These are phyloP conservation scores for Phialocephala subalpina DNA, from an alignment of 2,329 filamentous ascomycete species.

Conservation along the genomic window DNA sequence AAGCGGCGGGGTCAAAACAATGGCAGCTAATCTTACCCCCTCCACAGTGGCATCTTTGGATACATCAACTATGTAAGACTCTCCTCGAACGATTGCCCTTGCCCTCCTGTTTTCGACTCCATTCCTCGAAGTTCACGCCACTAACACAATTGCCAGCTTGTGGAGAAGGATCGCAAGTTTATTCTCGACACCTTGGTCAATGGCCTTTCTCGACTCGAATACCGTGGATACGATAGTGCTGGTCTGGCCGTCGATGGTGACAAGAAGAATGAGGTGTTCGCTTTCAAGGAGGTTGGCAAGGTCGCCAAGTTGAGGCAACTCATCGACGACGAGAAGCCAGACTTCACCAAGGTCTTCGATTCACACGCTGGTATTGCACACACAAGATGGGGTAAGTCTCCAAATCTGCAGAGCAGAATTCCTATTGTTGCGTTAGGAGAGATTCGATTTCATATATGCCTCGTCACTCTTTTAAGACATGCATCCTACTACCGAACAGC, in stretches of 20 bases:
- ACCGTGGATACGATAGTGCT: slow-evolving; percentile 97
- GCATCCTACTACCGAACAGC: background rate
- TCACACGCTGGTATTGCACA: slow-evolving; percentile 98
- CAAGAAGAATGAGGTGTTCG: slow-evolving; percentile 97
- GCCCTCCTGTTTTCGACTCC: background rate
- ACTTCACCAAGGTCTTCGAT: slow-evolving; percentile 93
- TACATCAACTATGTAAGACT: background rate
- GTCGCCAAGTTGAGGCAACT: slow-evolving; percentile 95
- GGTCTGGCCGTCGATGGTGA: slow-evolving; percentile 96
- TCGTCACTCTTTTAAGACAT: background rate
- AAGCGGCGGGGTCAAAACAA: background rate
- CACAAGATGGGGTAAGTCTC: slow-evolving; percentile 79
- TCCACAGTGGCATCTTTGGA: slow-evolving; percentile 9
- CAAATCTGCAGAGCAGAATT: background rate
- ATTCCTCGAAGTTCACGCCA: background rate
- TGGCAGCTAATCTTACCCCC: background rate
- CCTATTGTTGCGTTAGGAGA: background rate
- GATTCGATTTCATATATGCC: background rate
- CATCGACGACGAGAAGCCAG: slow-evolving; percentile 82
- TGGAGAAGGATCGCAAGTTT: slow-evolving; percentile 87
- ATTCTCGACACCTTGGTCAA: slow-evolving; percentile 97
- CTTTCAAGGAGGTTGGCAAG: slow-evolving; percentile 99
- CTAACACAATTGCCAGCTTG: background rate
- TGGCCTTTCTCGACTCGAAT: slow-evolving; percentile 94
- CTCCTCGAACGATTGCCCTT: background rate